A percentile compares a stretch with the other conserved stretches of the same genome.
Conservation (phyloP, 2,329 filamentous ascomycete species). For the Dactylellina sp. region DNA sequence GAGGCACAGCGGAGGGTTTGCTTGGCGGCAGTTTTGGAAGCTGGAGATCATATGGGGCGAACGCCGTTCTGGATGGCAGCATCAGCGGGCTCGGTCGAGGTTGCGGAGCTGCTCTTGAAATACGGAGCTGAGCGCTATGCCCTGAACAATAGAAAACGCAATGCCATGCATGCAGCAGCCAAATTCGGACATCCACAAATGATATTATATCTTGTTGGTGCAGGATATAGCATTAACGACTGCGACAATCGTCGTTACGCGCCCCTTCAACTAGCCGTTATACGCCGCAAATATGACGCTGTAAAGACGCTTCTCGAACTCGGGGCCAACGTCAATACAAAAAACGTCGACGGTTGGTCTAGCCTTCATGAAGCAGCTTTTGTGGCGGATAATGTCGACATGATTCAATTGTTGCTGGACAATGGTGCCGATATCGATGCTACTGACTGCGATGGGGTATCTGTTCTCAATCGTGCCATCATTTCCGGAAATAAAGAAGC, state of each 20-base stretch:
- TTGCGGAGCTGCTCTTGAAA: slow-evolving; percentile 30
- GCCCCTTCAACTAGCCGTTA: slow-evolving; percentile 33
- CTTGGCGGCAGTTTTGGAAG: slow-evolving; percentile 31
- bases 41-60: slow-evolving; percentile 2
- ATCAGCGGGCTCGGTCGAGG: slow-evolving; percentile 20
- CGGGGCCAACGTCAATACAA: slow-evolving; percentile 32
- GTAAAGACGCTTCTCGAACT: slow-evolving; percentile 28
- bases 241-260: slow-evolving; percentile 19
- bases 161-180: slow-evolving; percentile 32
- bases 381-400: slow-evolving; percentile 23
- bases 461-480: slow-evolving; percentile 23
- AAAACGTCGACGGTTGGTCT: slow-evolving; percentile 33
- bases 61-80: slow-evolving; percentile 40
- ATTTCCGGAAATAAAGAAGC: slow-evolving; percentile 15
- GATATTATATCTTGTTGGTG: slow-evolving; percentile 33
- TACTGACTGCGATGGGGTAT: slow-evolving; percentile 1
- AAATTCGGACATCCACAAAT: slow-evolving; percentile 26
- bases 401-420: slow-evolving; percentile 28
- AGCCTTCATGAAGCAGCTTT: slow-evolving; percentile 26
- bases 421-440: slow-evolving; percentile 33
- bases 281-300: slow-evolving; percentile 19
- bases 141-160: slow-evolving; percentile 6
- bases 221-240: slow-evolving; percentile 18
- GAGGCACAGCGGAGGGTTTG: slow-evolving; percentile 36
- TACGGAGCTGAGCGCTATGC: slow-evolving; percentile 25